Conservation (phyloP, 768 basidiomycete genomes). For the Lactarius evosmus region DNA sequence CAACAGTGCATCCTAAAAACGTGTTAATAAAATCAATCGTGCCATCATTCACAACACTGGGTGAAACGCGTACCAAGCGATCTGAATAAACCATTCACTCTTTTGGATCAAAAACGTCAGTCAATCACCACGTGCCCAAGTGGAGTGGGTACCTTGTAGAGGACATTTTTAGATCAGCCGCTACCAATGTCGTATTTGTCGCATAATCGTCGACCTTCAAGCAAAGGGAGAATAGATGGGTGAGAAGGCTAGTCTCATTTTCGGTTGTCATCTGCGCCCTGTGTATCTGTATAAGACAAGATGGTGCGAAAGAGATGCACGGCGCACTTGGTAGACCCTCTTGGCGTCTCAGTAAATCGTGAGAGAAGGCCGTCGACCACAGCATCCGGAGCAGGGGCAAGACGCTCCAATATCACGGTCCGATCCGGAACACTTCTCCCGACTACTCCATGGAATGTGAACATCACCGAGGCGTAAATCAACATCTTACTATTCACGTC, state of each 20-base stretch:
- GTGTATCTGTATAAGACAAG: not conserved
- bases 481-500: constrained; percentile 58
- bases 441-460: constrained; percentile 57
- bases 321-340: constrained; percentile 63
- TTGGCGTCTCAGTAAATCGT: constrained; percentile 74
- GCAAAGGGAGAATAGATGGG: constrained; percentile 78
- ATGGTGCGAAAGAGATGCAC: not conserved
- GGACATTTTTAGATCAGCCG: constrained; percentile 69
- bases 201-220: constrained; percentile 76
- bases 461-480: constrained; percentile 79
- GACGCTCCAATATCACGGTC: constrained; percentile 51
- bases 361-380: constrained; percentile 72
- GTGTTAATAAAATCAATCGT: not conserved
- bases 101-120: constrained; percentile 31
- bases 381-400: constrained; percentile 56
- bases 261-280: constrained; percentile 54
- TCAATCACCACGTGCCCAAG: not conserved
- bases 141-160: constrained; percentile 48
- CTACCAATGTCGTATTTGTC: constrained; percentile 62
- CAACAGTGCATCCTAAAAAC: constrained; percentile 65
- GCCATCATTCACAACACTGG: not conserved
- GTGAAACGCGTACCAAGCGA: constrained; percentile 50
- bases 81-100: constrained; percentile 69
- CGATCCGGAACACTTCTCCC: constrained; percentile 42
- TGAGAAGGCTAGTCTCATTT: constrained; percentile 67